These are phyloP conservation scores for Aspergillaceae sp. DNA, from an alignment of 2,329 filamentous ascomycete genomes.

Conservation along the genomic window DNA sequence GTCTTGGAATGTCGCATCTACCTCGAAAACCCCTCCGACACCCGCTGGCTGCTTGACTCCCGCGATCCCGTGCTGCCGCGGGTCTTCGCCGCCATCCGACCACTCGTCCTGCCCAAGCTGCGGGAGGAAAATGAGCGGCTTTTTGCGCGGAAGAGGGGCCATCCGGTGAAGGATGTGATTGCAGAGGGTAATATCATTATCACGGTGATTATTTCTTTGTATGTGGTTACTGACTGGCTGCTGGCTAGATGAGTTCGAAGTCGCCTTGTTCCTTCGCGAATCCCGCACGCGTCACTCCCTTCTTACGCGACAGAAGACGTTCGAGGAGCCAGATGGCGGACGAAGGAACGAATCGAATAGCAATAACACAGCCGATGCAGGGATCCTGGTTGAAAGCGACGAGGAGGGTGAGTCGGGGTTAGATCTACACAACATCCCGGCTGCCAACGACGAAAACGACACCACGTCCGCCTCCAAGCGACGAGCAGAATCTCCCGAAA, in stretches of 20 bases:
- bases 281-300: constrained; percentile 76
- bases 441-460: constrained; percentile 14
- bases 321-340: constrained; percentile 47
- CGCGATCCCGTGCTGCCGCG: constrained; percentile 68
- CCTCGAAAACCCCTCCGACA: constrained; percentile 78
- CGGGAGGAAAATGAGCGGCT: constrained; percentile 67
- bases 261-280: constrained; percentile 87
- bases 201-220: constrained; percentile 4
- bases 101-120: constrained; percentile 80
- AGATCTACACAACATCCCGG: constrained; percentile 50
- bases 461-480: constrained; percentile 4
- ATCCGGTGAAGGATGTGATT: constrained; percentile 79
- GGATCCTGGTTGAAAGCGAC: constrained; percentile 53
- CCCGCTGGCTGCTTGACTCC: constrained; percentile 73
- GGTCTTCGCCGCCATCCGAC: constrained; percentile 76
- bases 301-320: constrained; percentile 75
- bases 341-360: neutral
- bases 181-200: constrained; percentile 52
- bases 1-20: constrained; percentile 97
- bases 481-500: constrained; percentile 13
- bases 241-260: constrained; percentile 77
- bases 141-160: constrained; percentile 62
- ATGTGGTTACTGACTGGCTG: neutral
- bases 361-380: constrained; percentile 21
- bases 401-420: constrained; percentile 42